Evolutionary conservation across 768 basidiomycete species (phyloP).

Genomic region (Termitomyces sp.): DNA sequence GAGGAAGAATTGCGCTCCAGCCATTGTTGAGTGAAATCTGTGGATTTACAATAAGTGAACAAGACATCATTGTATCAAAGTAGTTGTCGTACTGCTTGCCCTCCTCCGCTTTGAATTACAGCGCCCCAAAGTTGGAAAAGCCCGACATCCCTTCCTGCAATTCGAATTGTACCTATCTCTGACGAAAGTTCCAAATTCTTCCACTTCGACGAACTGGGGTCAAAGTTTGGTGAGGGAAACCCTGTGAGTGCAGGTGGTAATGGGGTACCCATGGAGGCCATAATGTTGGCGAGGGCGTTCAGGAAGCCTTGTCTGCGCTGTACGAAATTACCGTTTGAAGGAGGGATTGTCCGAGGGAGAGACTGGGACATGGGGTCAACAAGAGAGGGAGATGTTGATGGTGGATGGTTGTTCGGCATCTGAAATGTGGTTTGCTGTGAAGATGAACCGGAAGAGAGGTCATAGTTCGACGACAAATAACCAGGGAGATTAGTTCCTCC

Average conservation of each 20-base stretch:
- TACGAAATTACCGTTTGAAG: slow-evolving; percentile 30
- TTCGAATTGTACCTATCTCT: slow-evolving; percentile 59
- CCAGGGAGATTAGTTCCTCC: slow-evolving; percentile 49
- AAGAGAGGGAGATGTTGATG: slow-evolving; percentile 34
- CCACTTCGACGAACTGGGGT: slow-evolving; percentile 61
- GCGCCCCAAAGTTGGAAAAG: slow-evolving; percentile 69
- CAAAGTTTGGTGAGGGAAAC: slow-evolving; percentile 50
- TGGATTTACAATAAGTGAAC: slow-evolving; percentile 10
- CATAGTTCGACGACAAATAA: slow-evolving; percentile 39
- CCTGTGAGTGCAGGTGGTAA: slow-evolving; percentile 75
- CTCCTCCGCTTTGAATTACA: slow-evolving; percentile 59
- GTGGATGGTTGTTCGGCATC: slow-evolving; percentile 37
- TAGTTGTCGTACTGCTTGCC: slow-evolving; percentile 44
- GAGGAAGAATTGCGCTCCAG: slow-evolving; percentile 51
- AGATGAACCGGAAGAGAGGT: slow-evolving; percentile 32
- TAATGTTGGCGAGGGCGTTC: slow-evolving; percentile 51
- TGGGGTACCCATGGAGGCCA: slow-evolving; percentile 53
- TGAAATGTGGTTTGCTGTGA: slow-evolving; percentile 40
- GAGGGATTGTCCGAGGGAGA: slow-evolving; percentile 31
- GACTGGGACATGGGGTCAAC: slow-evolving; percentile 42
- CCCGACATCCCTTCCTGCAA: slow-evolving; percentile 73
- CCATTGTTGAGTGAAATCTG: slow-evolving; percentile 48
- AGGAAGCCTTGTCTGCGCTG: slow-evolving; percentile 60
- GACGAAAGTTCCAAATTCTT: slow-evolving; percentile 56
- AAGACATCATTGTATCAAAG: slow-evolving; percentile 7